Evolutionary conservation across 202 grass and related monocot species (phyloP).

Genomic region (Panicum hallii): DNA sequence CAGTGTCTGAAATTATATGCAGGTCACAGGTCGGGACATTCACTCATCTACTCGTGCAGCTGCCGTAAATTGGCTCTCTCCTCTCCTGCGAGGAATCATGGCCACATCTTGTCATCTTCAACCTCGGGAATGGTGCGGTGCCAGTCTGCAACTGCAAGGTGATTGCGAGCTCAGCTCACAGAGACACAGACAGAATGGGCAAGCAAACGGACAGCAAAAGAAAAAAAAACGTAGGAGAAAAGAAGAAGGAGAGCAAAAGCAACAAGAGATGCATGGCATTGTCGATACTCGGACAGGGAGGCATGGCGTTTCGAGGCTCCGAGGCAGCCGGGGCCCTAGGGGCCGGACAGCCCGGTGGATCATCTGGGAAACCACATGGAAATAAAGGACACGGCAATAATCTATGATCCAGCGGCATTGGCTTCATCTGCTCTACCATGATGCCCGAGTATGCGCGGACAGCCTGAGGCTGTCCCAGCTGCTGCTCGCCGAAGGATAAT

Average conservation of each 20-base stretch:
- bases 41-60: not conserved
- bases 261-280: not conserved
- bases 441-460: conserved; percentile 11
- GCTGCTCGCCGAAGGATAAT: not conserved
- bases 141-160: not conserved
- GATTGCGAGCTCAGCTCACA: not conserved
- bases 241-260: too few species aligned
- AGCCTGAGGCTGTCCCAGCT: conserved; percentile 29
- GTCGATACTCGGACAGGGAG: conserved; percentile 28
- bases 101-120: conserved; percentile 46
- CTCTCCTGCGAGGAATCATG: conserved; percentile 8
- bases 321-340: conserved; percentile 48
- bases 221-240: not conserved
- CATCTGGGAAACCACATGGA: conserved; percentile 22
- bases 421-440: conserved; percentile 17
- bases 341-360: not conserved
- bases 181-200: too few species aligned
- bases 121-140: conserved; percentile 34
- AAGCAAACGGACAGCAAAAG: not conserved
- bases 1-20: conserved; percentile 44
- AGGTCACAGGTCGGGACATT: conserved; percentile 35
- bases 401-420: not conserved
- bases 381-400: not conserved
- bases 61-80: not conserved
- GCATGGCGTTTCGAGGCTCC: conserved; percentile 48